Base-by-base conservation (phyloP, 2,329 filamentous ascomycete species). In the Aspergillus spinulosporus region DNA sequence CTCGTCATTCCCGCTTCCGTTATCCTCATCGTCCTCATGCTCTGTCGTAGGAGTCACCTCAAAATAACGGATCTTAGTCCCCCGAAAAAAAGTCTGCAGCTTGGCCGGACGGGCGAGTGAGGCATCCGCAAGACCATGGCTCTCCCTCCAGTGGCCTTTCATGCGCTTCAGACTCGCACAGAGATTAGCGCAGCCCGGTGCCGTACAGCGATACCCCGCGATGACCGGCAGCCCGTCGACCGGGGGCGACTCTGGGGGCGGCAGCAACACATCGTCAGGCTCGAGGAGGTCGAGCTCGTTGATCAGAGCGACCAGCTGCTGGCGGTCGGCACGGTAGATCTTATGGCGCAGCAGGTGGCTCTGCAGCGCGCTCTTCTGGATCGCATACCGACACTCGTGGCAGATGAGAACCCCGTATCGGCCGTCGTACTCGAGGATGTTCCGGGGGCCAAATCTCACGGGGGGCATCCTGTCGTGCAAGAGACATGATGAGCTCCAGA, bases 291-390 rank as follows among this genome's bases (percentile, higher is more conserved):
- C 5, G 3, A 58, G 29, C 1, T 34, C 5, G 0, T 46, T 9
- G 26, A 54, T 51, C 1, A 34, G 4, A 4, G 44, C 36, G 3
- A 58, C 26, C 8, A 58, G 32, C 2, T 39, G 8, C 5, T 51
- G 51, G 29, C 56, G 15, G 11, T 58, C 51, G 4, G n/a, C 28
- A 26, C 56, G 56, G n/a, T 58, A 58, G 34, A 58, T 54, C 14
- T 54, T 54, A 34, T 58, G 56, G 1, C 56, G 56, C 7, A 58
- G 56, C 14, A 58, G 36, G 31, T 58, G 56, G 56, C 56, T 54
- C 21, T 43, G 31, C 34, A 58, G 21, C 4, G 56, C 56, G 15
- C 31, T 54, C 29, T 58, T 58, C 40, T 58, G 56, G 43, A 58
- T 58, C 5, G 46, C 56, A 26, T 58, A 58, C 15, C 43, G 51